Base-by-base conservation (phyloP, 2,329 filamentous ascomycete genomes). In the Pseudogymnoascus sp. region DNA sequence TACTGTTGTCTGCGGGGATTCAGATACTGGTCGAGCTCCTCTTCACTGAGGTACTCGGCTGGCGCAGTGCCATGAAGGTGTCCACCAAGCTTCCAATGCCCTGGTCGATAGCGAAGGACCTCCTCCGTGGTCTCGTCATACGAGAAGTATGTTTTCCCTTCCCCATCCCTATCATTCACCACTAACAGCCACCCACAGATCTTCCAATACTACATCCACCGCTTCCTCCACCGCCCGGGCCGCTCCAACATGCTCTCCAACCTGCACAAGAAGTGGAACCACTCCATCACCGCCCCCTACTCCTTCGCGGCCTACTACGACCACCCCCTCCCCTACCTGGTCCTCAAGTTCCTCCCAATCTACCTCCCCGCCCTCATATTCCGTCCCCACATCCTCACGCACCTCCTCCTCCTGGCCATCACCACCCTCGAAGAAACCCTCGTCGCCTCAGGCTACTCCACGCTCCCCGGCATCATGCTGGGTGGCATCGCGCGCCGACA, bases 171-270 rank as follows among this genome's bases (percentile, higher is more conserved):
- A 13, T 38, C 35, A 35, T 58, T 41, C 33, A 39, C 60, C 41
- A 63, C 62, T 64, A 35, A 67, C 38, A 36, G 15, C 2, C 13
- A 27, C 55, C 12, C 62, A 13, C 21, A 90, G 77, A 69, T 84
- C 5, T 71, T 92, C 9, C 83, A 86, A 63, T 96, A 95, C 73
- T 81, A 85, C 68, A 80, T 91, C 67, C 91, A 96, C 75, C 86
- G 89, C 60, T 82, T 83, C 70, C 63, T 88, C 27, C 80, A 96
- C 7, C 91, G 96, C 74, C 44, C 71, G 66, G 25, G 74, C 70
- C 67, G 72, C 0, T 68, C 70, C 13, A 68, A 63, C 31, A 72
- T 69, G 29, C 63, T 82, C 25, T 76, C 78, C 6, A 71, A 66
- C 5, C 74, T 80, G 59, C 78, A 84, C 71, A 64, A 69, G 58